Evolutionary conservation across 2,329 filamentous ascomycete species (phyloP).

Genomic region (Pseudomassariella vexata): DNA sequence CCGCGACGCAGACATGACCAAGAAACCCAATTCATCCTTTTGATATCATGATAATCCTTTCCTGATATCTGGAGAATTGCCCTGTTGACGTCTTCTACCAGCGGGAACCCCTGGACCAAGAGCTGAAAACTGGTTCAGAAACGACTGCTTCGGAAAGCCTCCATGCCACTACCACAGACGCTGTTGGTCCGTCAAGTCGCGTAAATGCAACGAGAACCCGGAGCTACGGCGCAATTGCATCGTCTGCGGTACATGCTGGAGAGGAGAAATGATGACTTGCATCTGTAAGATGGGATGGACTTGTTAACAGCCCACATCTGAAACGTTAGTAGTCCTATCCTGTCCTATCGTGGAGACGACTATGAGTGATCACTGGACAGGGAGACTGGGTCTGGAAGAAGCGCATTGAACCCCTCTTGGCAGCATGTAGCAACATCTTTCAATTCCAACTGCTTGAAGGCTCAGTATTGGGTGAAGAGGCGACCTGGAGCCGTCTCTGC

Average conservation of each 20-base stretch:
- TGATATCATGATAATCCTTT: conserved; percentile 1
- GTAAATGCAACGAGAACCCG: not conserved
- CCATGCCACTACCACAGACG: not conserved
- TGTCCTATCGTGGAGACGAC: not conserved
- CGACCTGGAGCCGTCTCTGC: conserved; percentile 3
- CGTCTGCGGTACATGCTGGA: conserved; percentile 2
- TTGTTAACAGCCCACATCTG: not conserved
- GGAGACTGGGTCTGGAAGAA: not conserved
- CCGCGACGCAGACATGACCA: not conserved
- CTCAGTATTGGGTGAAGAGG: conserved; percentile 1
- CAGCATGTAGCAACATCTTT: conserved; percentile 3
- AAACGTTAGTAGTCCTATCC: conserved; percentile 3
- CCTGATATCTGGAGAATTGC: conserved; percentile 2
- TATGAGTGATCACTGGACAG: not conserved
- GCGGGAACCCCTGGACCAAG: not conserved
- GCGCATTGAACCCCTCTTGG: conserved; percentile 1
- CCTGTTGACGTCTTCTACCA: not conserved
- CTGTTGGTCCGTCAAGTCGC: not conserved
- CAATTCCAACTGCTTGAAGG: conserved; percentile 3
- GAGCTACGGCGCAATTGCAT: conserved; percentile 1
- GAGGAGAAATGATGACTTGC: conserved; percentile 5
- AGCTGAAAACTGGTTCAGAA: conserved; percentile 1
- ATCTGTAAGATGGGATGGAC: not conserved
- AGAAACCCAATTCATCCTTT: conserved; percentile 2
- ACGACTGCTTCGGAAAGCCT: not conserved